Evolutionary conservation across 208 protist species (phyloP).

Genomic region (Crithidia acanthocephali): DNA sequence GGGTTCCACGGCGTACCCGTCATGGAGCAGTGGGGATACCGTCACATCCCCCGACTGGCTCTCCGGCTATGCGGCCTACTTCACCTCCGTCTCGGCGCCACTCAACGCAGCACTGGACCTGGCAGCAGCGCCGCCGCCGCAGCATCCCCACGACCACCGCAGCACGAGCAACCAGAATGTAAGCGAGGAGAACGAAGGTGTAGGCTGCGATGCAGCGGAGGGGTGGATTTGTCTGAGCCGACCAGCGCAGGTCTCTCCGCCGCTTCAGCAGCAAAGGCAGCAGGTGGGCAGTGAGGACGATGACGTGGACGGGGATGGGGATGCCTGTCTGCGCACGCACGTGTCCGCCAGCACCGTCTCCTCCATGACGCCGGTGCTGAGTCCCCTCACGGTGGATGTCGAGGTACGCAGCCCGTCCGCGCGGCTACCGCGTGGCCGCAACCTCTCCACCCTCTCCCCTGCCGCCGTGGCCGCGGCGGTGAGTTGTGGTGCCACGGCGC

Average conservation of each 20-base stretch:
- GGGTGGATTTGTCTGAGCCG: constrained; percentile 3
- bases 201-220: background rate
- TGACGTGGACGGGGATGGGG: background rate
- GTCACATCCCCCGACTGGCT: constrained; percentile 21
- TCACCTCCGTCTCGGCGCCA: background rate
- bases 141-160: background rate
- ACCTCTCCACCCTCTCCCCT: background rate
- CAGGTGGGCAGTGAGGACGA: background rate
- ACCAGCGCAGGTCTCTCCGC: background rate
- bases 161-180: background rate
- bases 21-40: background rate
- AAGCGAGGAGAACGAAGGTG: background rate
- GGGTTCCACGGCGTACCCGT: background rate
- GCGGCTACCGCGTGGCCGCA: background rate
- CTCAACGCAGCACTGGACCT: too few species aligned
- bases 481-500: too few species aligned
- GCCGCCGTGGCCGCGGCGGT: background rate
- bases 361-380: constrained; percentile 12
- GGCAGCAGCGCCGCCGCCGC: too few species aligned
- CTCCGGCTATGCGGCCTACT: constrained; percentile 29
- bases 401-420: background rate
- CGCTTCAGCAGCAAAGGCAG: background rate
- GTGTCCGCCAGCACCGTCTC: constrained; percentile 21
- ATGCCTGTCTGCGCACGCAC: constrained; percentile 16
- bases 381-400: constrained; percentile 19